Conservation (phyloP, 495 filamentous ascomycete genomes). For the Glonium stellatum region DNA sequence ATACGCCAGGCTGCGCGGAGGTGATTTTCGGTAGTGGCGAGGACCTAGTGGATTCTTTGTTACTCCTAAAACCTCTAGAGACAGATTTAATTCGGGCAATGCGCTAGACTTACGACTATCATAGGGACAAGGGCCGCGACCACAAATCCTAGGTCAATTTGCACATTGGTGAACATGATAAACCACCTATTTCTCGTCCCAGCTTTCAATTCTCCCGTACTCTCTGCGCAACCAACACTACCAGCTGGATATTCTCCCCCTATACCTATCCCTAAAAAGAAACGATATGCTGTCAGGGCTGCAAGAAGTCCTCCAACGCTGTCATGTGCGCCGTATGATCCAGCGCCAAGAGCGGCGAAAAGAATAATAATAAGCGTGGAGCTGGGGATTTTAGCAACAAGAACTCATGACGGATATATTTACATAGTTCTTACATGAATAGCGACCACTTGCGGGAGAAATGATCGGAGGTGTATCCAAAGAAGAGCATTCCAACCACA, state of each 20-base stretch:
- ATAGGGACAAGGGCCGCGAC: slow-evolving; percentile 66
- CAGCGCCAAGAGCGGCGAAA: slow-evolving; percentile 72
- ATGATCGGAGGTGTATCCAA: slow-evolving; percentile 75
- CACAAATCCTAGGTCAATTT: slow-evolving; percentile 78
- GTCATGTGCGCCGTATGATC: slow-evolving; percentile 63
- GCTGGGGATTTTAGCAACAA: not conserved
- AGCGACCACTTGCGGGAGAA: slow-evolving; percentile 79
- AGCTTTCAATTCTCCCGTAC: slow-evolving; percentile 68
- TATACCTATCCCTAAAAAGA: slow-evolving; percentile 61
- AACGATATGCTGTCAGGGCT: slow-evolving; percentile 77
- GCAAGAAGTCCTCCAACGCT: slow-evolving; percentile 62
- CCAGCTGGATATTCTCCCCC: slow-evolving; percentile 79
- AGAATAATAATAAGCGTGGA: slow-evolving; percentile 77
- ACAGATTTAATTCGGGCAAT: no score
- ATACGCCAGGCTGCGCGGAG: slow-evolving; percentile 69
- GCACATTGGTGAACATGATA: slow-evolving; percentile 84
- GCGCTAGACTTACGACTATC: slow-evolving; percentile 30
- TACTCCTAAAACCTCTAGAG: not conserved
- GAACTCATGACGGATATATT: not conserved
- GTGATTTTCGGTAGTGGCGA: slow-evolving; percentile 63
- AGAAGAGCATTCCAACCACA: slow-evolving; percentile 74
- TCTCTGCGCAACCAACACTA: slow-evolving; percentile 76
- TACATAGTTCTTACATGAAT: slow-evolving; percentile 39
- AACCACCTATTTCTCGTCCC: slow-evolving; percentile 88
- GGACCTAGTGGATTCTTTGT: slow-evolving; percentile 37